phyloP scores from a whole-genome alignment of 2,329 filamentous ascomycete species.

The Botrytis paeoniae region DNA sequence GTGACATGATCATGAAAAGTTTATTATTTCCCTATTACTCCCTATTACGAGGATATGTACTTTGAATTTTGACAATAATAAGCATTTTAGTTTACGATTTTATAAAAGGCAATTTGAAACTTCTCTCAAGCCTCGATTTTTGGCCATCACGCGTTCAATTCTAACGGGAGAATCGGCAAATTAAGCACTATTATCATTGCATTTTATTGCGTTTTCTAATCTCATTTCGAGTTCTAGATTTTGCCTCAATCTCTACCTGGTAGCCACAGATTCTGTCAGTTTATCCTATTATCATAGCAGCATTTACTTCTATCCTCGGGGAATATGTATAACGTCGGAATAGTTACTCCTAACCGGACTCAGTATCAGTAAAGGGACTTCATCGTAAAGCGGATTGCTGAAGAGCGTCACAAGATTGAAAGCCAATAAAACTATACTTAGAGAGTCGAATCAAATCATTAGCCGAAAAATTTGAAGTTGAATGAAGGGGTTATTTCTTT shows the following conservation, averaged over 20 bases:
- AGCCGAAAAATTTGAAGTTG: not conserved
- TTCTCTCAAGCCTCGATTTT: not conserved
- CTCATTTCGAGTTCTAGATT: not conserved
- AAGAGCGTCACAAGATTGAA: not conserved
- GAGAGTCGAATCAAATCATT: not conserved
- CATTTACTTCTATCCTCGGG: not conserved
- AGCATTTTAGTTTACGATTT: not conserved
- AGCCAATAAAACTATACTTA: not conserved
- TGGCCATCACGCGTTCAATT: not conserved
- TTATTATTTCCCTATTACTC: not conserved
- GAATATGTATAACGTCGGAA: not conserved
- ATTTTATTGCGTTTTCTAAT: not conserved
- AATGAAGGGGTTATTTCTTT: not conserved
- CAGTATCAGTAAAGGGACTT: not conserved
- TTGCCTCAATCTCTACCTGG: too few species aligned
- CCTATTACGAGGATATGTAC: not conserved
- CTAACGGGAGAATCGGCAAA: fast-evolving
- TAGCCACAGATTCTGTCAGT: not conserved
- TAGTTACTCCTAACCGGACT: not conserved
- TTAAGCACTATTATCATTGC: not conserved
- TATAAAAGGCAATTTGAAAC: not conserved
- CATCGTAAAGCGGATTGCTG: not conserved
- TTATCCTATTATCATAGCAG: not conserved
- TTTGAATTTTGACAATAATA: not conserved
- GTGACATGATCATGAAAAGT: not conserved